phyloP scores from a whole-genome alignment of 345 rosid genomes.

The Eutrema heterophyllum region DNA sequence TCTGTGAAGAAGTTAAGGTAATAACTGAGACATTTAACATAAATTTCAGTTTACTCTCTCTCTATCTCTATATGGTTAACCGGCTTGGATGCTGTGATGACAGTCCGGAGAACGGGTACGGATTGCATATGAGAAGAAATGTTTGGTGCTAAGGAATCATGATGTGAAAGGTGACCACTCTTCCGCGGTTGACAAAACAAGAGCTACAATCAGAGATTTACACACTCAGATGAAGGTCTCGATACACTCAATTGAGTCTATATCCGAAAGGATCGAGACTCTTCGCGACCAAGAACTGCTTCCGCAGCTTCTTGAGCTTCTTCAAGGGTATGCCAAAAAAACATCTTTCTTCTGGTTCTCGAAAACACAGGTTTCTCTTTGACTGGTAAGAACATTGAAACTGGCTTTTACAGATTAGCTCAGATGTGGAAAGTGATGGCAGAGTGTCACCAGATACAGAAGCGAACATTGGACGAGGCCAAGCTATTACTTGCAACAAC shows the following conservation, averaged over 20 bases:
- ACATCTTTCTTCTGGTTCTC: background rate
- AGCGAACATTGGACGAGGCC: slow-evolving; percentile 80
- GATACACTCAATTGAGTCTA: slow-evolving; percentile 80
- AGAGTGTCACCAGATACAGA: slow-evolving; percentile 78
- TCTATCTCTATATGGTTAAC: background rate
- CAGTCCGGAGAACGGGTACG: slow-evolving; percentile 78
- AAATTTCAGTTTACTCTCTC: background rate
- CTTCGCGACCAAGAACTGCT: slow-evolving; percentile 91
- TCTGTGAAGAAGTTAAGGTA: slow-evolving; percentile 90
- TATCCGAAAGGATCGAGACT: slow-evolving; percentile 78
- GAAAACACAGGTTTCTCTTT: background rate
- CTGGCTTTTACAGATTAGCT: slow-evolving; percentile 47
- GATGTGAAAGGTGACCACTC: slow-evolving; percentile 77
- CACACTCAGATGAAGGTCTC: slow-evolving; percentile 78
- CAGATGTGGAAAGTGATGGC: slow-evolving; percentile 97
- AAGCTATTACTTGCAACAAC: slow-evolving; percentile 71
- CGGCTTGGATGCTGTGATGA: slow-evolving; percentile 2
- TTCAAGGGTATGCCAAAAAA: slow-evolving; percentile 64
- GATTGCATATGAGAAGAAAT: slow-evolving; percentile 78
- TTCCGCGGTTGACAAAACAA: slow-evolving; percentile 60
- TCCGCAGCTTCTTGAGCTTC: slow-evolving; percentile 78
- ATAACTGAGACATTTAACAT: background rate
- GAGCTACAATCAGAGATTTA: slow-evolving; percentile 63
- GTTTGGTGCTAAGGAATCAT: slow-evolving; percentile 60
- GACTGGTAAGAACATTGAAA: background rate